phyloP scores from a whole-genome alignment of 345 rosid species.

The Boechera divaricarpa region DNA sequence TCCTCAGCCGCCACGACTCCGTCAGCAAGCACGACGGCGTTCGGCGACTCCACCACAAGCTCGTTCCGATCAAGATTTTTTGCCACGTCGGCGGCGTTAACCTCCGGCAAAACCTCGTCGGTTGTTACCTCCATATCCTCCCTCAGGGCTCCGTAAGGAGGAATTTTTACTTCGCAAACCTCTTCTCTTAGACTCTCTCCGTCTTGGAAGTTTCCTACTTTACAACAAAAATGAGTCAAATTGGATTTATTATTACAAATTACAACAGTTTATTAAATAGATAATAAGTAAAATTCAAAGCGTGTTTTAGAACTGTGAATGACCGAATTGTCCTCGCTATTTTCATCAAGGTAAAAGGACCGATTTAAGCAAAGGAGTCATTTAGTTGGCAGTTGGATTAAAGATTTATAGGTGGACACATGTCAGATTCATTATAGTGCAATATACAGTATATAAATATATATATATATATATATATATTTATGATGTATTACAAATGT shows the following conservation, averaged over 20 bases:
- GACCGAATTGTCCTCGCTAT: conserved; percentile 20
- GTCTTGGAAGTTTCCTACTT: conserved; percentile 26
- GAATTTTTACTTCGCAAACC: not conserved
- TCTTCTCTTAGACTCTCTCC: not conserved
- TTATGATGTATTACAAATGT: not conserved
- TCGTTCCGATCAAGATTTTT: conserved; percentile 7
- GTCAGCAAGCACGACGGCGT: conserved; percentile 19
- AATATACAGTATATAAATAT: too few species aligned
- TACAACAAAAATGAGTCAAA: not conserved
- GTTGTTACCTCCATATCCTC: conserved; percentile 30
- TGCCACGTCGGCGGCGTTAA: not conserved
- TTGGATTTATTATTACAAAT: not conserved
- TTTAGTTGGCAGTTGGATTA: not conserved
- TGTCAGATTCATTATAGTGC: not conserved
- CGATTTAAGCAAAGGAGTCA: not conserved
- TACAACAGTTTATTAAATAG: not conserved
- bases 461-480: too few species aligned
- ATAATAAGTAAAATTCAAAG: conserved; percentile 12
- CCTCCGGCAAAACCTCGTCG: conserved; percentile 4
- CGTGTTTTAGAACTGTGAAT: not conserved
- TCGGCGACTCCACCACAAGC: conserved; percentile 10
- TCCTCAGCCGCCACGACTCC: conserved; percentile 29
- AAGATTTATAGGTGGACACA: not conserved
- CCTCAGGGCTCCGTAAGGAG: not conserved
- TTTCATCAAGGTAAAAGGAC: not conserved